Evolutionary conservation across 495 filamentous ascomycete species (phyloP).

Genomic region (Recurvomyces mirabilis): DNA sequence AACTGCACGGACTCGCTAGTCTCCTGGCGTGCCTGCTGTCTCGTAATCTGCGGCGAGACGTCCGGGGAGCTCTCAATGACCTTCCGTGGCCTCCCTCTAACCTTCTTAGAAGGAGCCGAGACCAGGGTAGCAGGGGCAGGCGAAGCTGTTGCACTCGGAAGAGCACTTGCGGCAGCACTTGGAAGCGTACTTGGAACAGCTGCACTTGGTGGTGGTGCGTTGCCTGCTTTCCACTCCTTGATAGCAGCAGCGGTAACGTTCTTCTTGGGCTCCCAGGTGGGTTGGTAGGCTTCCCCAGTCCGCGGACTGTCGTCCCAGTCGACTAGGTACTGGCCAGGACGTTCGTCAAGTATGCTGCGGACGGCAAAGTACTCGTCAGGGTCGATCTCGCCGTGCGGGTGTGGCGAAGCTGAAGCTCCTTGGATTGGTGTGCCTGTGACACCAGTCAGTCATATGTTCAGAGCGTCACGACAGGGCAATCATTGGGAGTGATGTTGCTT

Average conservation of each 20-base stretch:
- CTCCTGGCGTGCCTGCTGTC: background rate
- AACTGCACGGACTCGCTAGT: background rate
- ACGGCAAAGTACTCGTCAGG: conserved; percentile 4
- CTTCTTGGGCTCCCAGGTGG: conserved; percentile 24
- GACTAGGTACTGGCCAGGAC: conserved; percentile 12
- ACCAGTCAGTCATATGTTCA: too few species aligned
- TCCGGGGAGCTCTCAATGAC: conserved; percentile 20
- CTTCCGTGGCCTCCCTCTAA: conserved; percentile 1
- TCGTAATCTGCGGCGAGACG: background rate
- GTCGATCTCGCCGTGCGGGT: conserved; percentile 18
- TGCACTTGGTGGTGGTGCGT: background rate
- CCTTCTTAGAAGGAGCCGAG: too few species aligned
- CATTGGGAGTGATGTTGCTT: too few species aligned
- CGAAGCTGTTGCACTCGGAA: background rate
- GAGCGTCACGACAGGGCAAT: too few species aligned
- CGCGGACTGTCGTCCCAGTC: conserved; percentile 21
- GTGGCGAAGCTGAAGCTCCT: conserved; percentile 2
- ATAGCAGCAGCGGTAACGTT: conserved; percentile 14
- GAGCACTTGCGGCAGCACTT: too few species aligned
- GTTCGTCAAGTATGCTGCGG: conserved; percentile 18
- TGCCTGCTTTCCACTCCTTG: conserved; percentile 14
- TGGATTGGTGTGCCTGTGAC: background rate
- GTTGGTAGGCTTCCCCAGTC: conserved; percentile 16
- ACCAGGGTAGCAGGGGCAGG: background rate
- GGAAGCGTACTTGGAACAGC: background rate